Percentiles rank a stretch among this genome's conserved stretches.
These are phyloP conservation scores for Debaryomyces tyrocola DNA, from an alignment of 805 yeast genomes.

Conservation along the genomic window DNA sequence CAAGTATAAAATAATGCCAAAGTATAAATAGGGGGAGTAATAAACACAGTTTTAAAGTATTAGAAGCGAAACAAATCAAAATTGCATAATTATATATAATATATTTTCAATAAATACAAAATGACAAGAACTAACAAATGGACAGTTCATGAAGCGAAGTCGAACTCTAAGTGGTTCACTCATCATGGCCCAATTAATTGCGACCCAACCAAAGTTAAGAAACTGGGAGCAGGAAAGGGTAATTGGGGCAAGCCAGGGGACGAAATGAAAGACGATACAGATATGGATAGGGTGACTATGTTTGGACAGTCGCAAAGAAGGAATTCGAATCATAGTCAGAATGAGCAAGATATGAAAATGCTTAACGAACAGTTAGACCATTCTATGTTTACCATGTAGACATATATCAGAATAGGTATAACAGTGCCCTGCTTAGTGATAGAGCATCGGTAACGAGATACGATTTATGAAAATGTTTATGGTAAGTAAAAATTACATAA, in stretches of 20 bases:
- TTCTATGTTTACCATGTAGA: constrained; percentile 1
- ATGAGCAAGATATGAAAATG: constrained; percentile 27
- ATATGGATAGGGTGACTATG: constrained; percentile 1
- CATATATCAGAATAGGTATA: too few relatives aligned
- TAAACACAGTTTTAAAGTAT: too few relatives aligned
- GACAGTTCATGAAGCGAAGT: constrained; percentile 61
- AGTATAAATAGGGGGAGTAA: too few relatives aligned
- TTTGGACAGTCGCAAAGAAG: constrained; percentile 31
- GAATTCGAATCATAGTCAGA: constrained; percentile 39
- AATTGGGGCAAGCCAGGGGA: constrained; percentile 89
- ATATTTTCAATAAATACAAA: background rate
- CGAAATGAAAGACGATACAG: constrained; percentile 60
- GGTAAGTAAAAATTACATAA: background rate
- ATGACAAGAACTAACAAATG: constrained; percentile 84
- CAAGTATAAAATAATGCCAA: too few relatives aligned
- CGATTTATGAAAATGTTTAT: background rate
- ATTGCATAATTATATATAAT: too few relatives aligned
- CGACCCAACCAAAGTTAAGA: constrained; percentile 76
- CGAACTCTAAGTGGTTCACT: constrained; percentile 70
- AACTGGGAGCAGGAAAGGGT: constrained; percentile 80
- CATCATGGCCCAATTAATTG: constrained; percentile 69
- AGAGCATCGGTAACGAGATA: background rate
- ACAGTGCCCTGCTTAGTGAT: background rate
- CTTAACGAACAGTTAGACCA: constrained; percentile 21
- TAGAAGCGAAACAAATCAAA: too few relatives aligned